Evolutionary conservation across 495 filamentous ascomycete genomes (phyloP).

Genomic region (Cercophora samala): DNA sequence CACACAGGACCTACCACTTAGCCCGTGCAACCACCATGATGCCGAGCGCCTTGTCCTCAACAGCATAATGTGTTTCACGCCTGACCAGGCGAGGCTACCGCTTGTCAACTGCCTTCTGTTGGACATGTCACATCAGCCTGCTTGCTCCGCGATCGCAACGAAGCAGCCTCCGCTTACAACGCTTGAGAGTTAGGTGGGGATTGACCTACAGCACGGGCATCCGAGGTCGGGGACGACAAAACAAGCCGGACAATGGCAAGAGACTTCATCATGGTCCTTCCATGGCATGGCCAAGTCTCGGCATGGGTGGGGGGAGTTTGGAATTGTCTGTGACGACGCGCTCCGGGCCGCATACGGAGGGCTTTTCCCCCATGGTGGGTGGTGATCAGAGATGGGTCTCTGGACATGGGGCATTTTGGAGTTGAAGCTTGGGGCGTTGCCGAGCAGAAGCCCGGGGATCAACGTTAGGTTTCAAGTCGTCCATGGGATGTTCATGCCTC

Average conservation of each 20-base stretch:
- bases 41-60: background rate
- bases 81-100: background rate
- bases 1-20: too few species aligned
- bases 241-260: too few species aligned
- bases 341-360: background rate
- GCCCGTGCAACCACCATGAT: background rate
- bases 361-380: too few species aligned
- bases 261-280: too few species aligned
- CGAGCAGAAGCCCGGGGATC: background rate
- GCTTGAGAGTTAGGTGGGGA: background rate
- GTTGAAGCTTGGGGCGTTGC: too few species aligned
- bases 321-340: background rate
- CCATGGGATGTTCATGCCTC: background rate
- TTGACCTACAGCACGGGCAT: too few species aligned
- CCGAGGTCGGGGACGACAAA: too few species aligned
- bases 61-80: background rate
- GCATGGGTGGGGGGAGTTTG: too few species aligned
- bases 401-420: too few species aligned
- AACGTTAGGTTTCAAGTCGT: background rate
- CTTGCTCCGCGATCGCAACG: background rate
- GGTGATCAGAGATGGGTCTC: too few species aligned
- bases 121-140: background rate
- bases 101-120: background rate
- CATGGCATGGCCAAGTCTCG: too few species aligned
- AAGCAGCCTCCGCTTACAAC: background rate